These are phyloP conservation scores for Polytrichum formosum DNA, from an alignment of 225 moss, liverwort and hornwort species.

Conservation along the genomic window DNA sequence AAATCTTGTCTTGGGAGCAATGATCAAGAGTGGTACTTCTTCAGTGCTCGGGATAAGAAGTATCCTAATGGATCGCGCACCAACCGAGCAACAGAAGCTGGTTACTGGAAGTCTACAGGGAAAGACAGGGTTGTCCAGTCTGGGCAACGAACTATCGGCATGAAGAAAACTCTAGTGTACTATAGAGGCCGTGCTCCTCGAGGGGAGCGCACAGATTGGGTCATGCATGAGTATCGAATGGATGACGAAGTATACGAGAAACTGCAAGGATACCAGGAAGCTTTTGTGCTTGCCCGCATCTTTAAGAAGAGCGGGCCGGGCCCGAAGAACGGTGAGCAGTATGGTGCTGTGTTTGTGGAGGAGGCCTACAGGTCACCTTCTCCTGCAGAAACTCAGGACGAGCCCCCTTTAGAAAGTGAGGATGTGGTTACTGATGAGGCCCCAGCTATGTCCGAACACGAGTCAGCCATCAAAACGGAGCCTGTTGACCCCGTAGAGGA, in stretches of 20 bases:
- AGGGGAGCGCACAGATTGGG: constrained; percentile 75
- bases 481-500: not conserved
- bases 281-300: constrained; percentile 71
- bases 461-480: not conserved
- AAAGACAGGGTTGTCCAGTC: constrained; percentile 70
- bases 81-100: constrained; percentile 73
- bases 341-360: constrained; percentile 45
- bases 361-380: constrained; percentile 25
- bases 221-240: constrained; percentile 91
- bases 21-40: constrained; percentile 89
- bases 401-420: not conserved
- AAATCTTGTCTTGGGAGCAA: constrained; percentile 42
- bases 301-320: constrained; percentile 93
- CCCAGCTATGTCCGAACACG: not conserved
- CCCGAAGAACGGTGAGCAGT: constrained; percentile 69
- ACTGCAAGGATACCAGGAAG: constrained; percentile 35
- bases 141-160: constrained; percentile 28
- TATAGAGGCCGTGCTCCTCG: constrained; percentile 76
- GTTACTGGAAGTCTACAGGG: constrained; percentile 97
- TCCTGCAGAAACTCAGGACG: constrained; percentile 3
- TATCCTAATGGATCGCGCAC: constrained; percentile 85
- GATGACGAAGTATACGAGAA: constrained; percentile 70
- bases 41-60: constrained; percentile 79
- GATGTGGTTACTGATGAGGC: not conserved
- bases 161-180: constrained; percentile 91